These are phyloP conservation scores for Aspergillus piperis DNA, from an alignment of 2,329 filamentous ascomycete species.

Conservation along the genomic window DNA sequence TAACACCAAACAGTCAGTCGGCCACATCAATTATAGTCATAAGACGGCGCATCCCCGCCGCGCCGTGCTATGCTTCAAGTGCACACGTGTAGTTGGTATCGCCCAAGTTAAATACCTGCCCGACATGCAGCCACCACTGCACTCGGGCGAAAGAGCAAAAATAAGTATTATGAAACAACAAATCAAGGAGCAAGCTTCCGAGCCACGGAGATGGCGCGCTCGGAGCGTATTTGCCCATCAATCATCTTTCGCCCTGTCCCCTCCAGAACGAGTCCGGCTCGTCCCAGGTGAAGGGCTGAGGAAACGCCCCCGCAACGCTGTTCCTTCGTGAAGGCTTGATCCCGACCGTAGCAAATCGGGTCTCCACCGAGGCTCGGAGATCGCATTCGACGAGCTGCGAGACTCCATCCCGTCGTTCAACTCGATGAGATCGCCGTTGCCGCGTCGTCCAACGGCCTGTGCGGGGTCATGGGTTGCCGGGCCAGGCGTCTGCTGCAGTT, in stretches of 20 bases:
- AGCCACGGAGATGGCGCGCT: not conserved
- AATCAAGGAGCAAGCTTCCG: conserved; percentile 8
- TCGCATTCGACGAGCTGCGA: conserved; percentile 24
- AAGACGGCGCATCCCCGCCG: conserved; percentile 11
- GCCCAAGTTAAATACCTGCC: conserved; percentile 1
- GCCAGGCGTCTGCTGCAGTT: conserved; percentile 39
- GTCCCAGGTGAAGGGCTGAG: conserved; percentile 29
- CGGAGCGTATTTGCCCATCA: conserved; percentile 17
- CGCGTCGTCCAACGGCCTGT: conserved; percentile 30
- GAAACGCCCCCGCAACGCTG: conserved; percentile 30
- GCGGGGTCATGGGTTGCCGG: conserved; percentile 24
- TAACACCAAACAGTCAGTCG: conserved; percentile 4
- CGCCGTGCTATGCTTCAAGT: conserved; percentile 24
- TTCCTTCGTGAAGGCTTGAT: conserved; percentile 18
- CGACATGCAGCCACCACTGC: not conserved
- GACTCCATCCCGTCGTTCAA: conserved; percentile 41
- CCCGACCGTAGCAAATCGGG: conserved; percentile 20
- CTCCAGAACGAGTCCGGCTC: conserved; percentile 39
- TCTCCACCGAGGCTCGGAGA: conserved; percentile 18
- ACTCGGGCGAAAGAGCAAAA: not conserved
- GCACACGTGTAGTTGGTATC: conserved; percentile 16
- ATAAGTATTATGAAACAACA: conserved; percentile 3
- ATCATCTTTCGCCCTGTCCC: conserved; percentile 33
- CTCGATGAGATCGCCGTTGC: conserved; percentile 47
- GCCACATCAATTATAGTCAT: conserved; percentile 12